Conservation (phyloP, 306 rosid genomes). For the Citrullus mucosospermus region DNA sequence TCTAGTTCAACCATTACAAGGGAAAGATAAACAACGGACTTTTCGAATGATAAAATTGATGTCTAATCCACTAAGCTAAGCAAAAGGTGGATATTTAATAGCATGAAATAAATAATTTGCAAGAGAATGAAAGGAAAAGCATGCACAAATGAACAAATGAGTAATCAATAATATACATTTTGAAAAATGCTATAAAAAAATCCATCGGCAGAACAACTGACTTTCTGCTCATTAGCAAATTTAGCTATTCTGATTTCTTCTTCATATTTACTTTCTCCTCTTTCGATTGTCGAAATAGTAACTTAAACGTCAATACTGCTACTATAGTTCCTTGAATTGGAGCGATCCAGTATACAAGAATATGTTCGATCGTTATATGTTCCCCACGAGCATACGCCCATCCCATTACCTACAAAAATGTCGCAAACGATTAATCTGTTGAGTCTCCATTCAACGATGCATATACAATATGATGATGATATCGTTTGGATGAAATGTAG, state of each 20-base stretch:
- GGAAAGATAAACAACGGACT: no score
- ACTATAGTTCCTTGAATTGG: slow-evolving; percentile 74
- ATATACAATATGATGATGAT: neutral
- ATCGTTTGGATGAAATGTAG: neutral
- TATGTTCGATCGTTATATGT: slow-evolving; percentile 77
- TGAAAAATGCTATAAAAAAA: neutral
- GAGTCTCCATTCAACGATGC: slow-evolving; percentile 1
- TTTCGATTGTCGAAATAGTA: slow-evolving; percentile 26
- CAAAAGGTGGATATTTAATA: neutral
- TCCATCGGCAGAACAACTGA: neutral
- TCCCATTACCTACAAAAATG: slow-evolving; percentile 59
- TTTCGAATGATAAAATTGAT: neutral
- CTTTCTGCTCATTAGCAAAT: neutral
- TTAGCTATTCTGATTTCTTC: slow-evolving; percentile 57
- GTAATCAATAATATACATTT: neutral
- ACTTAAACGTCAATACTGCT: slow-evolving; percentile 65
- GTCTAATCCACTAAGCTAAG: neutral
- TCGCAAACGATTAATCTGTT: neutral
- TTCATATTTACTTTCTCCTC: slow-evolving; percentile 30
- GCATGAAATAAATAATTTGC: neutral
- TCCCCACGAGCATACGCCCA: slow-evolving; percentile 94
- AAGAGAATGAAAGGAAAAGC: neutral
- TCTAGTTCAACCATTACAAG: no score
- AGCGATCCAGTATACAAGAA: slow-evolving; percentile 86
- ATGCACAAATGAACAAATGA: neutral